Evolutionary conservation across 169 alveolate genomes (phyloP), one percentile per base, ranked within the genome.

Genomic region (Plasmodium chabaudi): DNA sequence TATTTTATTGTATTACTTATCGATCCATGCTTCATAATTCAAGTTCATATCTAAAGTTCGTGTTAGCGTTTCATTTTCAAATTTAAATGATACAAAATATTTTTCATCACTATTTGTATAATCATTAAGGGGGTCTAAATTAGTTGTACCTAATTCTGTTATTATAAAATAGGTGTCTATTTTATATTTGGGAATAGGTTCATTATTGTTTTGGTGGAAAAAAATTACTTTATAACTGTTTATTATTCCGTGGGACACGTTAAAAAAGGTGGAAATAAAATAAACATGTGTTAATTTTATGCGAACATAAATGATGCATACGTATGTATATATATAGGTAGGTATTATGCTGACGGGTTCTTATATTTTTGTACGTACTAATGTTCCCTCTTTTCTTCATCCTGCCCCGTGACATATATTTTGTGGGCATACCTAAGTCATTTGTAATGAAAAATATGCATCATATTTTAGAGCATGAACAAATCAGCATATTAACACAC

Each of bases 11-110:
- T 34, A n/a, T 55, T 82, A 84, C 91, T 84, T 84, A 63, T 84
- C 91, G 49, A 84, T 84, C 91, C 91, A 84, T 25, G 84, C 87
- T 51, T 84, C 91, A 53, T 19, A 84, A 46, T 84, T 70, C 49
- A 84, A 55, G 44, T 72, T 47, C 91, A 84, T 84, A 63, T 84
- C 74, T 72, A 70, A 23, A 23, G 91, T 84, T 39, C 91, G 44
- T 13, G 49, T 63, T 59, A 84, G 59, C 44, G 42, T 68, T 27
- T 84, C 91, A 49, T 84, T 68, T 64, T 84, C 91, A 47, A 84
- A 84, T 55, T 68, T 68, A 72, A 69, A 84, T 19, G 91, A 13
- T 9, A 84, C 74, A 61, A 57, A 84, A 47, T 84, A 84, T 59
- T 69, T 84, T 46, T 84, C 86, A 17, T 53, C 12, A 68, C 7